Evolutionary conservation across 2,329 filamentous ascomycete genomes (phyloP), one percentile per base, ranked within the genome.

Genomic region (Alternaria sp.): DNA sequence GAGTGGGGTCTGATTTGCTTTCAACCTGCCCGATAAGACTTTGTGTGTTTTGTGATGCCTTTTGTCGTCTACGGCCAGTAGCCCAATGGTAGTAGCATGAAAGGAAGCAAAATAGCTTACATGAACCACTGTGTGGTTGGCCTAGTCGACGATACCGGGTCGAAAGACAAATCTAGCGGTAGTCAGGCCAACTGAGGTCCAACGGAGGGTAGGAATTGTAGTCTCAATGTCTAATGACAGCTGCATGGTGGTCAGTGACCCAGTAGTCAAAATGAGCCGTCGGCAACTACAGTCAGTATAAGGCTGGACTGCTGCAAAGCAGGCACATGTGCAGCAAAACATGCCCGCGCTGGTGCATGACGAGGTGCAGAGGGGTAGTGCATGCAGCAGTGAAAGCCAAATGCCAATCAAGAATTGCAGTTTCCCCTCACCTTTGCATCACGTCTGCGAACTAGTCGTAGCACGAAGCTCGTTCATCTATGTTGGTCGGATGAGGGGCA

Each of bases 361-460:
- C n/a, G 44, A 50, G 23, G 45, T 49, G 45, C 45, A 49, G 29
- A 29, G 33, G 26, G 23, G 41, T 44, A 34, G 37, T 23, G 41
- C 41, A 8, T 28, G 24, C 26, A 44, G 24, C 24, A 9, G 6
- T 29, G 23, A 28, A 11, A 11, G 37, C 9, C 44, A 34, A 33
- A 34, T 34, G 29, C 44, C 21, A 46, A 46, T 46, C 44, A 33
- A 33, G 41, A 10, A 5, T 33, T 24, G 44, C 44, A 46, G 17
- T 26, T 46, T 50, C 46, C 46, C 31, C 29, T 36, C 45, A 49
- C 29, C 21, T 26, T 26, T n/a, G 14, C 14, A 23, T 49, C 21
- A 48, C 23, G 33, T 23, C 46, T 50, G 46, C 46, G 33, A 36
- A 37, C 46, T 50, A 37, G 33, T 28, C 10, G 46, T 36, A 50